Conservation (phyloP, 2,329 filamentous ascomycete genomes). For the Zymoseptoria pseudotritici region DNA sequence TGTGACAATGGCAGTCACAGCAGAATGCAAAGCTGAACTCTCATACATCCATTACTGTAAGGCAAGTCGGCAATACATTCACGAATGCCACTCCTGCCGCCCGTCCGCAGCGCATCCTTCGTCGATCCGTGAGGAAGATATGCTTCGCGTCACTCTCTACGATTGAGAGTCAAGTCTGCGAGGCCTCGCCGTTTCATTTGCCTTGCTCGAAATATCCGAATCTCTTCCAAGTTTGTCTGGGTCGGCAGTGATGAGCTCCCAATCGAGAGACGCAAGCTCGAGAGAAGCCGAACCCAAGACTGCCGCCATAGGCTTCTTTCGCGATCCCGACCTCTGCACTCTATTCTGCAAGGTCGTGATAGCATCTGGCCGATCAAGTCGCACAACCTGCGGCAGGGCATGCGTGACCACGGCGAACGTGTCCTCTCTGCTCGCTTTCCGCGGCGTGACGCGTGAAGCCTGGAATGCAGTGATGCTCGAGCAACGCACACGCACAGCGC, state of each 20-base stretch:
- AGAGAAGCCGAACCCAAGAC: background rate
- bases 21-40: background rate
- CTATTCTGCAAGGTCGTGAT: background rate
- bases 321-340: background rate
- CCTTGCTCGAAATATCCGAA: background rate
- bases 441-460: background rate
- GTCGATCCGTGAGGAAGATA: background rate
- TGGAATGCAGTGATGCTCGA: background rate
- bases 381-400: background rate
- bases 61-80: background rate
- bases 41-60: background rate
- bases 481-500: background rate
- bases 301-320: background rate
- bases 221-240: background rate
- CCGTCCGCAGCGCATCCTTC: background rate
- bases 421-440: background rate
- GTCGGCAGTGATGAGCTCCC: background rate
- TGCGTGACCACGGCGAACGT: background rate
- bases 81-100: background rate
- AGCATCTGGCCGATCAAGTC: background rate
- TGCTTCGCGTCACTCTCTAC: background rate
- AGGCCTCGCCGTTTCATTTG: background rate
- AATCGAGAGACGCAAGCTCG: background rate
- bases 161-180: background rate
- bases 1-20: background rate